phyloP scores from a whole-genome alignment of 768 basidiomycete species.

The Mycena olivaceomarginata region DNA sequence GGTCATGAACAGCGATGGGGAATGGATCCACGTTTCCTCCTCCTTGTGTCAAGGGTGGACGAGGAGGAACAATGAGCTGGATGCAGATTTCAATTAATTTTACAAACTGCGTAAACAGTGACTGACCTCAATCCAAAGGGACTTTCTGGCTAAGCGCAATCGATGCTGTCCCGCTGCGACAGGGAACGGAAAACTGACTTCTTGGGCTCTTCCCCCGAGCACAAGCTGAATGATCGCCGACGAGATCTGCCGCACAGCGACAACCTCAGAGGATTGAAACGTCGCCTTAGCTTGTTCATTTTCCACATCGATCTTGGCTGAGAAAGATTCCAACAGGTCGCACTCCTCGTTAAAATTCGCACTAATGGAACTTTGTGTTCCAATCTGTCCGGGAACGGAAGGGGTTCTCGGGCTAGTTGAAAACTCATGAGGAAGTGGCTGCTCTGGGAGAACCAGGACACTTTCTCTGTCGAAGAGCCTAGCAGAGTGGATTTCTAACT shows the following conservation, averaged over 20 bases:
- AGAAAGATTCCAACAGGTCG: constrained; percentile 45
- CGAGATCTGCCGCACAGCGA: constrained; percentile 44
- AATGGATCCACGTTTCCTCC: constrained; percentile 48
- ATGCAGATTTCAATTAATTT: not conserved
- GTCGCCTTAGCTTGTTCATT: constrained; percentile 40
- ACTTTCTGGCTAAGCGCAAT: constrained; percentile 35
- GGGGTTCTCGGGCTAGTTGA: not conserved
- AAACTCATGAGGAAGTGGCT: constrained; percentile 22
- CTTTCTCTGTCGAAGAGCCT: constrained; percentile 21
- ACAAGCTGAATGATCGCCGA: constrained; percentile 43
- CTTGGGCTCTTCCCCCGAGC: constrained; percentile 50
- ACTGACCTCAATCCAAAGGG: constrained; percentile 56
- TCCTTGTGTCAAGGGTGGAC: constrained; percentile 51
- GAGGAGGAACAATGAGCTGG: constrained; percentile 44
- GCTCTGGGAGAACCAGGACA: constrained; percentile 30
- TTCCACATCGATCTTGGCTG: constrained; percentile 44
- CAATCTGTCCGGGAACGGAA: constrained; percentile 42
- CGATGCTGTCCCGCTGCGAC: constrained; percentile 10
- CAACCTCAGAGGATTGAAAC: constrained; percentile 43
- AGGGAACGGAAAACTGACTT: constrained; percentile 28
- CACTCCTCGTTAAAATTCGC: constrained; percentile 52
- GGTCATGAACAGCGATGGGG: constrained; percentile 43
- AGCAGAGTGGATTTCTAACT: constrained; percentile 26
- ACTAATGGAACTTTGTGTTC: constrained; percentile 37
- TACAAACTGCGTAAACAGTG: constrained; percentile 45